Conservation (phyloP, 805 yeast species). For the Cyberlindnera euphorbiae region DNA sequence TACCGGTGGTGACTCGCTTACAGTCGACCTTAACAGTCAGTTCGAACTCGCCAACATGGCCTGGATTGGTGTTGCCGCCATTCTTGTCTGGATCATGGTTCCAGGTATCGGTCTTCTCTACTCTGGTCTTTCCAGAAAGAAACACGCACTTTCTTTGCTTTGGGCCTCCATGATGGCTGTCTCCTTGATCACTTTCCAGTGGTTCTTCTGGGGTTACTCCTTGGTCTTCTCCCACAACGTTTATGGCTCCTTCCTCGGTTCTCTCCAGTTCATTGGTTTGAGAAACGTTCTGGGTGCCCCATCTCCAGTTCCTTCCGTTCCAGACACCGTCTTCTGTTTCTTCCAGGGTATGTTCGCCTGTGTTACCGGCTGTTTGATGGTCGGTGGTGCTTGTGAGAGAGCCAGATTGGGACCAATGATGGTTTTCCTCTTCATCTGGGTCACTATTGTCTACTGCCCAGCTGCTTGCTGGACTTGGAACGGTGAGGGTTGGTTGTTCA, state of each 20-base stretch:
- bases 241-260: slow-evolving; percentile 66
- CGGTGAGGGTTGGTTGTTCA: slow-evolving; percentile 81
- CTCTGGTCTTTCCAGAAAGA: slow-evolving; percentile 90
- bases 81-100: slow-evolving; percentile 89
- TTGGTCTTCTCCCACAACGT: slow-evolving; percentile 73
- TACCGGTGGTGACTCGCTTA: slow-evolving; percentile 79
- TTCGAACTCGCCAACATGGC: slow-evolving; percentile 77
- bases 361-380: slow-evolving; percentile 87
- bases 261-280: slow-evolving; percentile 74
- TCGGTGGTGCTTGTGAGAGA: slow-evolving; percentile 98
- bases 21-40: slow-evolving; percentile 63
- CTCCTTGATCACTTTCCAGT: slow-evolving; percentile 80
- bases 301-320: slow-evolving; percentile 59
- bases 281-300: slow-evolving; percentile 82
- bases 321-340: slow-evolving; percentile 84
- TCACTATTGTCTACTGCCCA: slow-evolving; percentile 93
- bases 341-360: slow-evolving; percentile 98
- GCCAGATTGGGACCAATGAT: slow-evolving; percentile 96
- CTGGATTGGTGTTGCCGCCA: slow-evolving; percentile 76
- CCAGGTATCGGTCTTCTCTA: slow-evolving; percentile 94
- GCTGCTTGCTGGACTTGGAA: slow-evolving; percentile 99
- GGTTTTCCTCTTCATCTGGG: slow-evolving; percentile 90
- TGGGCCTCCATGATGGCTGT: slow-evolving; percentile 94
- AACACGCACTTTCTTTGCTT: slow-evolving; percentile 88
- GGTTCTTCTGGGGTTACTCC: slow-evolving; percentile 99